Percentiles rank a stretch among this genome's conserved stretches.
phyloP scores from a whole-genome alignment of 352 stramenopile genomes.

The Globisporangium radiosum region DNA sequence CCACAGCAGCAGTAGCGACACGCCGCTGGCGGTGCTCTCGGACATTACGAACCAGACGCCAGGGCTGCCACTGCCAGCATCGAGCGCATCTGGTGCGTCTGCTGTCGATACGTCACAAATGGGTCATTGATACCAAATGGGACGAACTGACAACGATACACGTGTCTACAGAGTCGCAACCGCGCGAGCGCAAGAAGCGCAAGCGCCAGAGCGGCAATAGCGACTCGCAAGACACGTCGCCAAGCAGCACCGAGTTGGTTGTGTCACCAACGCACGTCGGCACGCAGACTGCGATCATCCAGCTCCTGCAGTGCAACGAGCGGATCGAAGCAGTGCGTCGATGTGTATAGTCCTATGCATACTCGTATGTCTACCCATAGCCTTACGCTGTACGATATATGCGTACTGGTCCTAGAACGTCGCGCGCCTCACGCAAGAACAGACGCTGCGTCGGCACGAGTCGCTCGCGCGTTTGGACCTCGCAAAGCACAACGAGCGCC shows the following conservation, averaged over 20 bases:
- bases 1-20: conserved; percentile 9
- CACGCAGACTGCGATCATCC: conserved; percentile 23
- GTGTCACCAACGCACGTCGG: conserved; percentile 8
- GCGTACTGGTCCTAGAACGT: too few species aligned
- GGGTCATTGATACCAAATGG: too few species aligned
- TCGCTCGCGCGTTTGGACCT: conserved; percentile 6
- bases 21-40: conserved; percentile 19
- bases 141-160: neutral
- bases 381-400: too few species aligned
- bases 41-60: conserved; percentile 61
- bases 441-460: conserved; percentile 20
- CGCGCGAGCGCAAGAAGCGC: conserved; percentile 5
- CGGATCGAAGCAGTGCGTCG: conserved; percentile 6
- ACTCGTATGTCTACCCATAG: too few species aligned
- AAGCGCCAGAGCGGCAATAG: neutral
- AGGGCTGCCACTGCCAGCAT: neutral
- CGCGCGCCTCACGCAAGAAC: conserved; percentile 16
- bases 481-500: conserved; percentile 14
- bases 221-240: conserved; percentile 4
- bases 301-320: conserved; percentile 22
- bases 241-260: conserved; percentile 4
- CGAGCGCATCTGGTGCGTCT: neutral
- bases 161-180: conserved; percentile 3
- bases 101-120: too few species aligned
- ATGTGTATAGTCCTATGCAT: too few species aligned